phyloP scores from a whole-genome alignment of 1,139 yeast genomes.

The Yamadazyma buinensis region DNA sequence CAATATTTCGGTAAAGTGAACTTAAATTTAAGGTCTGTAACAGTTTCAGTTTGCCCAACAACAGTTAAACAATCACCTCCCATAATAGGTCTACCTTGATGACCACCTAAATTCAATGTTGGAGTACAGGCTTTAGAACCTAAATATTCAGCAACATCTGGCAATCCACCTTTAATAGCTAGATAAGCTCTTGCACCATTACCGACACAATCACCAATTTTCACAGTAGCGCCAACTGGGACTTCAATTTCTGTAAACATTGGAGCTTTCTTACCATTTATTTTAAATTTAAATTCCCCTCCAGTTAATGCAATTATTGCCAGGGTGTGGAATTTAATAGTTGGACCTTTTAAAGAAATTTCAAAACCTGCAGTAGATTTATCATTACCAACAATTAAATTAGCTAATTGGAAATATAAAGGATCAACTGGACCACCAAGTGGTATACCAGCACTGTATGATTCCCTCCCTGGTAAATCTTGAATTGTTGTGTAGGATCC shows the following conservation, averaged over 20 bases:
- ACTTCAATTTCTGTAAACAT: constrained; percentile 24
- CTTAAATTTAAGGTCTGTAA: constrained; percentile 13
- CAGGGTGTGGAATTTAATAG: constrained; percentile 23
- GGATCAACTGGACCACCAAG: constrained; percentile 30
- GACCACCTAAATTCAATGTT: constrained; percentile 30
- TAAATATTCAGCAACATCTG: constrained; percentile 28
- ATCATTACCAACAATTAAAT: constrained; percentile 28
- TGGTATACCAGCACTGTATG: constrained; percentile 27
- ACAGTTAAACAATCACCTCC: constrained; percentile 30
- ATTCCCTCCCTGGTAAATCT: constrained; percentile 29
- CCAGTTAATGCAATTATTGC: constrained; percentile 22
- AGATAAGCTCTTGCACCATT: constrained; percentile 24
- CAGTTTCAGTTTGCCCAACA: constrained; percentile 1
- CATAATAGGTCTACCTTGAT: constrained; percentile 31
- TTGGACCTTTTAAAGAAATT: constrained; percentile 28
- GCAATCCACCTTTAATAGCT: constrained; percentile 32
- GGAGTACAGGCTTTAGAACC: constrained; percentile 35
- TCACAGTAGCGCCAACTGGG: constrained; percentile 22
- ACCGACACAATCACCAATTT: constrained; percentile 23
- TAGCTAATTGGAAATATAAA: constrained; percentile 27
- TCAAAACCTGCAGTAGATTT: constrained; percentile 23
- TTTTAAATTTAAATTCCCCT: constrained; percentile 22
- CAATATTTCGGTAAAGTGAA: constrained; percentile 17
- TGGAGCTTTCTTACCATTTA: constrained; percentile 21
- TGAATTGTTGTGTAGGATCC: constrained; percentile 34